These are phyloP conservation scores for Lasiodiplodia citricola DNA, from an alignment of 2,329 filamentous ascomycete species.

Conservation along the genomic window DNA sequence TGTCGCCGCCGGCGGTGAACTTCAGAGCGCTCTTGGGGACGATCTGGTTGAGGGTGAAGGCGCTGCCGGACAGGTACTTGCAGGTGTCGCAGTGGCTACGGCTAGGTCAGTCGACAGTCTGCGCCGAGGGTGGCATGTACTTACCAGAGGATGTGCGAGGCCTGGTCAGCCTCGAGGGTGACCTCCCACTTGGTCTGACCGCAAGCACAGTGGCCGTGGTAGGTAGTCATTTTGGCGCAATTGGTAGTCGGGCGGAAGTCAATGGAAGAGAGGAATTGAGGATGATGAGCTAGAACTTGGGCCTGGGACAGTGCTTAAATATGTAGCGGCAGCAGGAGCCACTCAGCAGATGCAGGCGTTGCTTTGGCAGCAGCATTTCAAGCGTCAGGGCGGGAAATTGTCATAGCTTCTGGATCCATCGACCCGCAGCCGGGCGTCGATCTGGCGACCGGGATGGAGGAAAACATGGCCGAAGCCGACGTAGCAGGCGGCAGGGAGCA, in stretches of 20 bases:
- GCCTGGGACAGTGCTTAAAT: conserved; percentile 1
- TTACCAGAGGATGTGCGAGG: conserved; percentile 54
- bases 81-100: conserved; percentile 63
- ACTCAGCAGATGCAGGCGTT: not conserved
- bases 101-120: not conserved
- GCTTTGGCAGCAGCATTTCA: not conserved
- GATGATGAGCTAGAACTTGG: not conserved
- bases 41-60: conserved; percentile 62
- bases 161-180: conserved; percentile 53
- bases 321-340: not conserved
- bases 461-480: not conserved
- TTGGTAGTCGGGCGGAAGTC: conserved; percentile 19
- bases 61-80: conserved; percentile 57
- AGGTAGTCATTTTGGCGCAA: conserved; percentile 48
- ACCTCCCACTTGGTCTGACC: conserved; percentile 59
- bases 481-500: not conserved
- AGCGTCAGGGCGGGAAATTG: no score
- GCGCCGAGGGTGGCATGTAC: conserved; percentile 31
- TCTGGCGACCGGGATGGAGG: not conserved
- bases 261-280: not conserved
- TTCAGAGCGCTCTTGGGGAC: conserved; percentile 56
- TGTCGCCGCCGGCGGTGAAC: conserved; percentile 56
- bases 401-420: conserved; percentile 7
- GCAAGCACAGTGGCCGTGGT: conserved; percentile 61
- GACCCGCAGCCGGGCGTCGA: conserved; percentile 13